Evolutionary conservation across 1,139 yeast genomes (phyloP).

Genomic region (Suhomyces atakaporum): DNA sequence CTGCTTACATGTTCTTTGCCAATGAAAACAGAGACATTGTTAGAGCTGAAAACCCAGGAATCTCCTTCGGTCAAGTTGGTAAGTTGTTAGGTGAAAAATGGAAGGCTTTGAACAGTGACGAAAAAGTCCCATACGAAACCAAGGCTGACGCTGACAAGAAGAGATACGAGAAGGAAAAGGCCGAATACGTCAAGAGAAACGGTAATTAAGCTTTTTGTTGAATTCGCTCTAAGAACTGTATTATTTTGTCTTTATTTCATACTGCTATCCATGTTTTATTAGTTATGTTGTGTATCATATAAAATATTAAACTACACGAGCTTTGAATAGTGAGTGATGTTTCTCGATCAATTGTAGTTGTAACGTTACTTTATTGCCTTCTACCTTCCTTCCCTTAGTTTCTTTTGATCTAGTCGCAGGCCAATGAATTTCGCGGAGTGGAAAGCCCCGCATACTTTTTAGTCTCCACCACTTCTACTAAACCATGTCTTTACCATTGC

Average conservation of each 20-base stretch:
- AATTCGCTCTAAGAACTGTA: slow-evolving; percentile 7
- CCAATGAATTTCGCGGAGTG: no score
- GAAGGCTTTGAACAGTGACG: slow-evolving; percentile 84
- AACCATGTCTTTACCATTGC: slow-evolving; percentile 23
- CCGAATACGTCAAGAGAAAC: slow-evolving; percentile 69
- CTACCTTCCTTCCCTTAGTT: no score
- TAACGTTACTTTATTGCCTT: no score
- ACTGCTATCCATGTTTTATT: slow-evolving; percentile 13
- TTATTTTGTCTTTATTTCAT: slow-evolving; percentile 13
- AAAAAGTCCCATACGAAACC: slow-evolving; percentile 84
- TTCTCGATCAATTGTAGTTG: no score
- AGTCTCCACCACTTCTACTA: not conserved
- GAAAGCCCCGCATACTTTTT: not conserved
- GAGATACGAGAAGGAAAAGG: slow-evolving; percentile 96
- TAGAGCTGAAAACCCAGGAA: slow-evolving; percentile 93
- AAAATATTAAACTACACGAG: slow-evolving; percentile 9
- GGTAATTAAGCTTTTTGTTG: slow-evolving; percentile 13
- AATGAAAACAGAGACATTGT: slow-evolving; percentile 95
- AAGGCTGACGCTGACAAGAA: slow-evolving; percentile 96
- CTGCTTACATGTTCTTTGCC: slow-evolving; percentile 99
- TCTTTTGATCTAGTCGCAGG: no score
- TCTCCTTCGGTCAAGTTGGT: slow-evolving; percentile 90
- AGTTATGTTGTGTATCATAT: slow-evolving; percentile 13
- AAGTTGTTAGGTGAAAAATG: slow-evolving; percentile 92
- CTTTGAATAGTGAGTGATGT: no score